Base-by-base conservation (phyloP, 2,329 filamentous ascomycete species). In the Epichloe uncinata region DNA sequence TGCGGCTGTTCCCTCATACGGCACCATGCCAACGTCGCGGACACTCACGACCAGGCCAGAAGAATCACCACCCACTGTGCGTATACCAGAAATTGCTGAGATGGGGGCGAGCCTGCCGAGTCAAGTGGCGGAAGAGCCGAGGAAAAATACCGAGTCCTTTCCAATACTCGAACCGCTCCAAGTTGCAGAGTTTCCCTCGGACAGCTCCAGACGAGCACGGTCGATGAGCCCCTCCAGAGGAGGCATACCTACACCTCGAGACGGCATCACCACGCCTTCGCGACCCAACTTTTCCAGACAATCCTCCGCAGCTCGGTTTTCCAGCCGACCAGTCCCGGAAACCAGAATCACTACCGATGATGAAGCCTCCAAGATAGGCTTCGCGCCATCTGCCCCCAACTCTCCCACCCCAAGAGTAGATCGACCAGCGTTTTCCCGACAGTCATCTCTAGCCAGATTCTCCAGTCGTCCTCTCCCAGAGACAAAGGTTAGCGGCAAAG, bases 311-410 rank as follows among this genome's bases (percentile, higher is more conserved):
- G 68, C 77, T 42, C 78, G 79, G 36, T 91, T 91, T 62, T 84
- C 82, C 0, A 89, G 84, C 47, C 80, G 79, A 5, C 80, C 85
- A 0, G 79, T 87, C 1, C 87, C 86, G 0, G 79, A 84, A 55
- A 82, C 85, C 2, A 77, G 74, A 53, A 75, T 88, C 20, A 78
- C 78, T 3, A 70, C 72, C 1, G 78, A 85, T 52, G 85, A 84
- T 50, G 79, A 76, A 1, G 60, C 59, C 1, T 70, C 77, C 1
- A 66, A 60, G 37, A 89, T 94, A 54, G 86, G 85, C 77, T 94
- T 93, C 64, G 79, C 66, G 5, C 62, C 66, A 9, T 56, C 60
- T 13, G 60, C 57, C 7, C 54, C 54, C 7, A 60, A 57, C 18
- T 50, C 55, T 7, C 4, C 43, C 16, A 58, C 57, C 4, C 57